phyloP scores from a whole-genome alignment of 495 filamentous ascomycete genomes.

The Melanomma pulvis-pyrius region DNA sequence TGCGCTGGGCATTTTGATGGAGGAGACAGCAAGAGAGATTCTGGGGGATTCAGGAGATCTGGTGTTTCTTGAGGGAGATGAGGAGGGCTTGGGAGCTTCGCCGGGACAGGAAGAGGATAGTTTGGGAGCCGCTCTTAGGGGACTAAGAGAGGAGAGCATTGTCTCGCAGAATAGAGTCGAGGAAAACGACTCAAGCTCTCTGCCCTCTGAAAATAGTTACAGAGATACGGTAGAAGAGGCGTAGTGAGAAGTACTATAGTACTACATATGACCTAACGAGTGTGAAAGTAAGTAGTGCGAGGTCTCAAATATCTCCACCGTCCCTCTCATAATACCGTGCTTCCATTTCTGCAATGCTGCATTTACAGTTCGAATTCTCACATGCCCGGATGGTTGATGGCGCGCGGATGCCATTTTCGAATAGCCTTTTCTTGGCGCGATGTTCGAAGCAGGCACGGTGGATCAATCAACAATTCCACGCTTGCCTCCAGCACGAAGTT shows the following conservation, averaged over 20 bases:
- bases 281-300: too few species aligned
- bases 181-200: not conserved
- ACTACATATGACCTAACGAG: not conserved
- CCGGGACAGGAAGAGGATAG: slow-evolving; percentile 1
- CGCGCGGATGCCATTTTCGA: not conserved
- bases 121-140: not conserved
- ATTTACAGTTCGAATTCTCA: too few species aligned
- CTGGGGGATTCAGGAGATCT: slow-evolving; percentile 74
- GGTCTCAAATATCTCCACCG: not conserved
- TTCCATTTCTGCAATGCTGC: too few species aligned
- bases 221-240: not conserved
- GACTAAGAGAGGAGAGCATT: not conserved
- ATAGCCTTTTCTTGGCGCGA: not conserved
- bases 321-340: too few species aligned
- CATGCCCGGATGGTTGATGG: too few species aligned
- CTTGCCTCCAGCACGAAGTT: not conserved
- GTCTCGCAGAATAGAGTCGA: not conserved
- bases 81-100: slow-evolving; percentile 7
- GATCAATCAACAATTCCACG: not conserved
- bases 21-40: slow-evolving; percentile 67
- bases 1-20: slow-evolving; percentile 77
- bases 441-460: slow-evolving; percentile 6
- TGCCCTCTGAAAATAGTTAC: not conserved
- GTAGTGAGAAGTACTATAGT: not conserved
- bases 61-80: slow-evolving; percentile 65